phyloP scores from a whole-genome alignment of 176 grass and related monocot genomes.

The Avena atlantica region DNA sequence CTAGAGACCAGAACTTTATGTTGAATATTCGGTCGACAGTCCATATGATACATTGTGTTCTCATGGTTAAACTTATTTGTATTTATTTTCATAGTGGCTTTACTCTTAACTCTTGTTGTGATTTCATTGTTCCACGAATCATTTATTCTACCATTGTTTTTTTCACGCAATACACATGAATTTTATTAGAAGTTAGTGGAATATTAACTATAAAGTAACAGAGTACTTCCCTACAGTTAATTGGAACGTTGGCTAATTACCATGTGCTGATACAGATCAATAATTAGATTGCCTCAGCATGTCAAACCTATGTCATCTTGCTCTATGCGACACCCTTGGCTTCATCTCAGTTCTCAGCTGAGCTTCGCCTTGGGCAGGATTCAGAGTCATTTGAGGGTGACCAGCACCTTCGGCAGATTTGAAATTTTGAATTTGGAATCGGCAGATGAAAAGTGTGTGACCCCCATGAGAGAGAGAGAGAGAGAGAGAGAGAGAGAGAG shows the following conservation, averaged over 20 bases:
- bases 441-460: not conserved
- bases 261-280: not conserved
- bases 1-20: not conserved
- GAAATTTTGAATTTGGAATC: not conserved
- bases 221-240: not conserved
- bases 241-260: not conserved
- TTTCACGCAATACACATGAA: not conserved
- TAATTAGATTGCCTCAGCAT: not conserved
- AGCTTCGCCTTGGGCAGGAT: not conserved
- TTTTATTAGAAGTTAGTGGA: not conserved
- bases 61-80: not conserved
- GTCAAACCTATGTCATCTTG: not conserved
- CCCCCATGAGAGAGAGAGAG: not conserved
- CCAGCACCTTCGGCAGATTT: constrained; percentile 1
- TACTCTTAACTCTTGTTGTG: not conserved
- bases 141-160: not conserved
- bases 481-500: not conserved
- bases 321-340: not conserved
- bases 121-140: not conserved
- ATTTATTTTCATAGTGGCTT: not conserved
- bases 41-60: not conserved
- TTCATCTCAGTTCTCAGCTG: not conserved
- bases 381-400: not conserved
- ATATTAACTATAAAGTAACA: not conserved
- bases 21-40: not conserved